phyloP scores from a whole-genome alignment of 768 basidiomycete species.

The Lactifluus subvellereus region DNA sequence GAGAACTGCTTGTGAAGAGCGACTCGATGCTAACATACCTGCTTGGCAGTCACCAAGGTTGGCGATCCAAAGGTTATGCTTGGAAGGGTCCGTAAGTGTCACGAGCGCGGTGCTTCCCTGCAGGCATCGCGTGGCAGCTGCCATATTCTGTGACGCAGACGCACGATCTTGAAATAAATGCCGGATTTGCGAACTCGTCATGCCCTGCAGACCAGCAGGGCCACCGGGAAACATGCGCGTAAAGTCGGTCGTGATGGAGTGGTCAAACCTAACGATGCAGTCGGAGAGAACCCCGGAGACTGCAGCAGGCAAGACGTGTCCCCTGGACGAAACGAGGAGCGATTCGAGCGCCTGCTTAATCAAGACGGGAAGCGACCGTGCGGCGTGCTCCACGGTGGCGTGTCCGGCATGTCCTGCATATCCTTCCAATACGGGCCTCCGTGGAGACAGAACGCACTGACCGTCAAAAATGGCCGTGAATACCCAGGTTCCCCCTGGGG shows the following conservation, averaged over 20 bases:
- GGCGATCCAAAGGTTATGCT: constrained; percentile 68
- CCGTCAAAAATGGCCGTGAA: constrained; percentile 46
- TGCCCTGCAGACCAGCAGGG: constrained; percentile 37
- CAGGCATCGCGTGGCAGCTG: constrained; percentile 65
- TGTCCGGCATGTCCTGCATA: constrained; percentile 43
- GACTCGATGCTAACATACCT: constrained; percentile 38
- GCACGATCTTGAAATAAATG: constrained; percentile 60
- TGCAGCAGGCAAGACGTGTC: constrained; percentile 29
- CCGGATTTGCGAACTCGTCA: constrained; percentile 50
- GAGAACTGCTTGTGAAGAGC: neutral
- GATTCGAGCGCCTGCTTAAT: constrained; percentile 37
- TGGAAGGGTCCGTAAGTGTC: constrained; percentile 63
- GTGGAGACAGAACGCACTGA: constrained; percentile 23
- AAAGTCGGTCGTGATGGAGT: constrained; percentile 40
- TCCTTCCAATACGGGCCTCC: neutral
- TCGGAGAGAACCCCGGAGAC: constrained; percentile 38
- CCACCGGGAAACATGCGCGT: constrained; percentile 47
- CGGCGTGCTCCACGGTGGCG: constrained; percentile 43
- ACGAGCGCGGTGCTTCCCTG: constrained; percentile 75
- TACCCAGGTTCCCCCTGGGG: constrained; percentile 36
- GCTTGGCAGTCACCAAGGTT: constrained; percentile 81
- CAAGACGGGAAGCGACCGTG: constrained; percentile 37
- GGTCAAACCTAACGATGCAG: constrained; percentile 39
- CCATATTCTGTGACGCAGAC: constrained; percentile 52
- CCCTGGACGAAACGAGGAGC: constrained; percentile 29